Evolutionary conservation across 495 filamentous ascomycete genomes (phyloP).

Genomic region (Neurospora tetrasperma): DNA sequence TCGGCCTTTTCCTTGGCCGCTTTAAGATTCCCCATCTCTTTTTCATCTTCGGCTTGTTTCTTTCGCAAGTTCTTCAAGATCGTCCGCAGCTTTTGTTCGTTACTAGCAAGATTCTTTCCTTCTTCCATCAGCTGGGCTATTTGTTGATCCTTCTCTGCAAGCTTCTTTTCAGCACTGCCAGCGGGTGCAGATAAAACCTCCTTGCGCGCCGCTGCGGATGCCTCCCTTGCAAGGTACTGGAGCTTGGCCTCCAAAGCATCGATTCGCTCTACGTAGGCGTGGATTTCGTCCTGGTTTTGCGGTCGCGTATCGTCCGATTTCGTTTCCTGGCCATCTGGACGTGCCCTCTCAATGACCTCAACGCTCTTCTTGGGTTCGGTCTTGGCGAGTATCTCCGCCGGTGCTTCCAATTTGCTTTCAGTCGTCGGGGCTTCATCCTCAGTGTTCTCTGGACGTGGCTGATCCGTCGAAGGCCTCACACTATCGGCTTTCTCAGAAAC

Average conservation of each 20-base stretch:
- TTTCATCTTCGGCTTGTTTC: constrained; percentile 52
- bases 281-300: constrained; percentile 67
- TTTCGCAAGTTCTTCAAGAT: constrained; percentile 73
- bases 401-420: background rate
- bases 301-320: constrained; percentile 50
- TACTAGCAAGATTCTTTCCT: constrained; percentile 78
- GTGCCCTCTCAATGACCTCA: constrained; percentile 1
- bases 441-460: background rate
- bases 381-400: background rate
- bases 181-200: constrained; percentile 49
- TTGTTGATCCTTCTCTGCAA: constrained; percentile 82
- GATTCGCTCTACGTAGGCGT: constrained; percentile 78
- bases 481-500: background rate
- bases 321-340: constrained; percentile 32
- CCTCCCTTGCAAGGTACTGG: constrained; percentile 71
- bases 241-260: constrained; percentile 88
- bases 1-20: constrained; percentile 59
- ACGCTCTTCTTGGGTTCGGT: background rate
- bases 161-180: constrained; percentile 60
- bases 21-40: constrained; percentile 50
- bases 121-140: constrained; percentile 86
- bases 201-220: constrained; percentile 58
- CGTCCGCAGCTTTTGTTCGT: constrained; percentile 71
- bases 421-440: background rate
- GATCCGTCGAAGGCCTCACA: constrained; percentile 2